A percentile compares a stretch with the other conserved stretches of the same genome.
Conservation (phyloP, 2,329 filamentous ascomycete species). For the Ciborinia camelliae region DNA sequence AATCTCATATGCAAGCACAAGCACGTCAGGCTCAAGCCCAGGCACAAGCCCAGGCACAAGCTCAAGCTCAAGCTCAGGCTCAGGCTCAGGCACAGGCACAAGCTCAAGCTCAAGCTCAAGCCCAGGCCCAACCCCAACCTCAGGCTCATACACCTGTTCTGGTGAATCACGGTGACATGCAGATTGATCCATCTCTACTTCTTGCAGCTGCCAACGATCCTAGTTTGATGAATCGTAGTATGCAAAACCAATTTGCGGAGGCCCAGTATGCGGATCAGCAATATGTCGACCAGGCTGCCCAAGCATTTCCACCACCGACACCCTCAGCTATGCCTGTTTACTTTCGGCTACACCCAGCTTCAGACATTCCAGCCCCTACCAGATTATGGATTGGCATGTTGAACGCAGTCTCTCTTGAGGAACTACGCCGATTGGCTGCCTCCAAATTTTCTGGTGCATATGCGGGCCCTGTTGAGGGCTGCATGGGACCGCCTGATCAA, state of each 20-base stretch:
- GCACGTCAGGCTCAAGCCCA: conserved; percentile 24
- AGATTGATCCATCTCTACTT: conserved; percentile 62
- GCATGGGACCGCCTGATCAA: conserved; percentile 52
- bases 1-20: conserved; percentile 26
- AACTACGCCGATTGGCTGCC: conserved; percentile 59
- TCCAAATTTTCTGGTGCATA: conserved; percentile 58
- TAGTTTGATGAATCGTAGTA: conserved; percentile 36
- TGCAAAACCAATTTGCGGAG: conserved; percentile 36
- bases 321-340: conserved; percentile 55
- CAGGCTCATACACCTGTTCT: conserved; percentile 30
- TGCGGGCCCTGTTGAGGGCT: conserved; percentile 61
- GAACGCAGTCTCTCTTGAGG: conserved; percentile 51
- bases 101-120: conserved; percentile 24
- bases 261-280: conserved; percentile 36
- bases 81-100: conserved; percentile 28
- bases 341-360: conserved; percentile 66
- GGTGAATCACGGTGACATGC: conserved; percentile 49
- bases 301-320: conserved; percentile 36
- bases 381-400: conserved; percentile 67
- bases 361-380: conserved; percentile 48
- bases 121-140: conserved; percentile 9
- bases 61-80: conserved; percentile 26
- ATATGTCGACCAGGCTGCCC: conserved; percentile 42
- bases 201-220: conserved; percentile 47
- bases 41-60: conserved; percentile 25